A percentile compares a stretch with the other conserved stretches of the same genome.
Evolutionary conservation across 345 rosid genomes (phyloP).

Genomic region (Theobroma cacao): DNA sequence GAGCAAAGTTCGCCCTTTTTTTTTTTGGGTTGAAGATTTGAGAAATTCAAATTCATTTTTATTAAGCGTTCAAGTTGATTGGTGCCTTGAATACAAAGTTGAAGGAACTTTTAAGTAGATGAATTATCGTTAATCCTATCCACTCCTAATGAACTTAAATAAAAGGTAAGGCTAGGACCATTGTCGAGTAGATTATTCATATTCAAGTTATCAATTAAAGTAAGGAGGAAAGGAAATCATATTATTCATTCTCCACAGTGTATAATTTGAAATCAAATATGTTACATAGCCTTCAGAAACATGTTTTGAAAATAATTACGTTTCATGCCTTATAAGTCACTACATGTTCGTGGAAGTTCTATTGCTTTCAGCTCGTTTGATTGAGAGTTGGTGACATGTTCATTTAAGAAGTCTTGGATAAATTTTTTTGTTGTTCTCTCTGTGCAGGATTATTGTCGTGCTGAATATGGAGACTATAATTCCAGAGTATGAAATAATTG

Average conservation of each 20-base stretch:
- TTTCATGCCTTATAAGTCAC: neutral
- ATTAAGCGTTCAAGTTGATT: neutral
- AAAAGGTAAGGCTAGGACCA: neutral
- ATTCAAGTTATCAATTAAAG: neutral
- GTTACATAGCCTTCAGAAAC: neutral
- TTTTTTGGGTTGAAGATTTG: neutral
- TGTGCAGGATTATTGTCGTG: slow-evolving; percentile 72
- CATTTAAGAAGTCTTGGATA: neutral
- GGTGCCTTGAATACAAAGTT: neutral
- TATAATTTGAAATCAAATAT: neutral
- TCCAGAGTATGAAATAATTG: slow-evolving; percentile 64
- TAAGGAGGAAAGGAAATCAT: neutral
- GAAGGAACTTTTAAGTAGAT: neutral
- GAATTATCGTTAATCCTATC: neutral
- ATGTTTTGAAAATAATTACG: slow-evolving; percentile 6
- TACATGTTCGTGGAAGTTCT: slow-evolving; percentile 7
- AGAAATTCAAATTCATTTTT: neutral
- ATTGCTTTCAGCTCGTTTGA: neutral
- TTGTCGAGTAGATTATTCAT: neutral
- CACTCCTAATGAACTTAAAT: neutral
- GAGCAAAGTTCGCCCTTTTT: neutral
- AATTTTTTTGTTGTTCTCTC: slow-evolving; percentile 2
- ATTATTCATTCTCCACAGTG: neutral
- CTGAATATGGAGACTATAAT: slow-evolving; percentile 80
- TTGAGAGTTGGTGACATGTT: slow-evolving; percentile 2